Evolutionary conservation across 228 moss, liverwort and hornwort genomes (phyloP).

Genomic region (Sphagnum magellanicum): DNA sequence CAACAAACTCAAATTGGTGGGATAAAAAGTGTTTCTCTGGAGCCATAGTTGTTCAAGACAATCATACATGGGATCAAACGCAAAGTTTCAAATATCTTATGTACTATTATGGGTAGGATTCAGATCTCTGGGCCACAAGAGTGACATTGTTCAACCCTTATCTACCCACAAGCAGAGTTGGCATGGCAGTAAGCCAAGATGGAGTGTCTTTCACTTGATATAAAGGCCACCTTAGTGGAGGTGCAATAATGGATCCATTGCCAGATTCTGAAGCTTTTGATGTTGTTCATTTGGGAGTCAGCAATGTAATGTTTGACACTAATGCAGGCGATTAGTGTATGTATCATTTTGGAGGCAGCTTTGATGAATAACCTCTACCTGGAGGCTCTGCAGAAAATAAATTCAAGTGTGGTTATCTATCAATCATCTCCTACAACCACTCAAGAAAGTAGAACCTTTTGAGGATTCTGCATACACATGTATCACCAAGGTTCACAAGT

Average conservation of each 20-base stretch:
- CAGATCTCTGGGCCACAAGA: slow-evolving; percentile 38
- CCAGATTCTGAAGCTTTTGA: slow-evolving; percentile 36
- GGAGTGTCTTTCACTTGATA: slow-evolving; percentile 39
- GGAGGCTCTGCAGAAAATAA: slow-evolving; percentile 12
- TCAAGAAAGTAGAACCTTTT: too few species aligned
- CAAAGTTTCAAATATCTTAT: slow-evolving; percentile 18
- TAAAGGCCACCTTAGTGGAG: slow-evolving; percentile 35
- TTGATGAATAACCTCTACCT: slow-evolving; percentile 32
- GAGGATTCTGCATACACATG: too few species aligned
- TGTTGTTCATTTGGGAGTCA: slow-evolving; percentile 55
- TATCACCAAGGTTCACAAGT: too few species aligned
- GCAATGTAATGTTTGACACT: slow-evolving; percentile 32
- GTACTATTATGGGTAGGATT: slow-evolving; percentile 56
- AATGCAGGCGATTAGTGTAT: slow-evolving; percentile 27
- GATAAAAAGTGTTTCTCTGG: slow-evolving; percentile 37
- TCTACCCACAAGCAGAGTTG: slow-evolving; percentile 42
- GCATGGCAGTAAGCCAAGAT: slow-evolving; percentile 45
- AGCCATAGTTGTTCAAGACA: slow-evolving; percentile 33
- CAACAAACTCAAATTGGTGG: slow-evolving; percentile 46
- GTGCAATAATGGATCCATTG: slow-evolving; percentile 60
- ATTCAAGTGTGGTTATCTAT: slow-evolving; percentile 11
- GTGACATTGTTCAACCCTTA: slow-evolving; percentile 38
- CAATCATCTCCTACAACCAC: too few species aligned
- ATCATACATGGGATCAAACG: not conserved
- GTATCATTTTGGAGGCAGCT: slow-evolving; percentile 53